Evolutionary conservation across 345 rosid species (phyloP), one percentile per base, ranked within the genome.

Genomic region (Pelargonium nanum): DNA sequence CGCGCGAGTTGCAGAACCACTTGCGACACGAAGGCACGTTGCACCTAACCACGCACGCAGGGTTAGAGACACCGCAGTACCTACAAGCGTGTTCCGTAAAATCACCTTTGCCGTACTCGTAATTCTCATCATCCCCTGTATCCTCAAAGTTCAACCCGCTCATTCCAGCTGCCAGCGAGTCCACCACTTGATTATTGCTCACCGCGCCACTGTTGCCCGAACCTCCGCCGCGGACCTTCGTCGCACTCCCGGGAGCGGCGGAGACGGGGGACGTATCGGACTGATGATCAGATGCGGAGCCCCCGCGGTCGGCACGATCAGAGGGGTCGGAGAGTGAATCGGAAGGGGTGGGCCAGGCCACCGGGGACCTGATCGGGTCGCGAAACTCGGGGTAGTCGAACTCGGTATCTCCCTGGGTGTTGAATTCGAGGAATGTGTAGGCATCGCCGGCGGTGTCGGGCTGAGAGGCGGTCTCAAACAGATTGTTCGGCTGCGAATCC

Each of bases 1-100:
- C 99, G 62, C 99, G 82, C 8, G 99, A 94, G 77, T 94, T 94
- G 66, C 99, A 94, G 67, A 94, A 94, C 99, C 99, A 94, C 75
- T 94, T 94, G 59, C 99, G 77, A 67, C 99, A 94, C 0, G 99
- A 94, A 9, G 99, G 95, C 59, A 90, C 96, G 68, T 94, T 94
- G 59, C 99, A 94, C 72, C 99, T 79, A 28, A 86, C 99, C 34
- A 94, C 99, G 54, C 99, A 94, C 4, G 99, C 91, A 4, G 99
- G 99, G 62, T 94, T 94, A 17, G 99, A 83, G 69, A 90, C 95
- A 44, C 99, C 99, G 45, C 99, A 94, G 73, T 94, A 94, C 69
- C 90, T 75, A 62, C 99, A 94, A 0, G 99, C 93, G 55, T 90
- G 95, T 82, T 94, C 99, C 5, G 84, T 84, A 64, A 88, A 86